Evolutionary conservation across 352 stramenopile species (phyloP), one percentile per base, ranked within the genome.

Genomic region (Phytophthora cryptogea): DNA sequence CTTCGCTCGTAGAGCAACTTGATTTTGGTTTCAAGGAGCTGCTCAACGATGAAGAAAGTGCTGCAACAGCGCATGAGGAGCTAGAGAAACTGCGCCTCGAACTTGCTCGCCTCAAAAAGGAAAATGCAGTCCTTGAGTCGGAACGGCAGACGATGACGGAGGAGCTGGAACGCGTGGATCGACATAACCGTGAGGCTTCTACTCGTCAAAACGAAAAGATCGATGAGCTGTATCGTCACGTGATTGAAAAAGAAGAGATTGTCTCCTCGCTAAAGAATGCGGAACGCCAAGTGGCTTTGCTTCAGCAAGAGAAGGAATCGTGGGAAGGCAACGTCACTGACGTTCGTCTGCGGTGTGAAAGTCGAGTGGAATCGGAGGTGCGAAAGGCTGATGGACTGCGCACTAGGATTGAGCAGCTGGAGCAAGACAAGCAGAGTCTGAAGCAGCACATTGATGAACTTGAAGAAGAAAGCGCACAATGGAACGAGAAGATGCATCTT

Each of bases 1-100:
- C 72, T 0, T 74, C 72, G 11, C 59, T 92, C 2, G 74, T 67
- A 8, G 76, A 89, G 11, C 73, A 89, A 37, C 73, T 92, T 5
- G 80, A 92, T 47, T 70, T 68, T 9, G 83, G 83, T 7, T 90
- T 92, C 36, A 86, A 90, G 45, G 78, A 88, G 39, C 49, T 92
- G 4, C 42, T 92, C 20, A 61, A 86, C 20, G 80, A 92, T 28
- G 78, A 92, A 57, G 66, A 86, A 17, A 81, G 68, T 27, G 80
- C 77, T 26, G 63, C 74, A 6, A 71, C 67, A 8, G 72, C 74
- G 1, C 45, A 74, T 4, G 66, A 75, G 41, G 66, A 86, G 33
- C 50, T 86, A 1, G 76, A 83, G 31, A 67, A 68, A 23, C 47
- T 90, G 26, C 74, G 79, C 2, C 52, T 54, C 16, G 73, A 91